phyloP scores from a whole-genome alignment of 495 filamentous ascomycete species.

The Sphaerosporella brunnea region DNA sequence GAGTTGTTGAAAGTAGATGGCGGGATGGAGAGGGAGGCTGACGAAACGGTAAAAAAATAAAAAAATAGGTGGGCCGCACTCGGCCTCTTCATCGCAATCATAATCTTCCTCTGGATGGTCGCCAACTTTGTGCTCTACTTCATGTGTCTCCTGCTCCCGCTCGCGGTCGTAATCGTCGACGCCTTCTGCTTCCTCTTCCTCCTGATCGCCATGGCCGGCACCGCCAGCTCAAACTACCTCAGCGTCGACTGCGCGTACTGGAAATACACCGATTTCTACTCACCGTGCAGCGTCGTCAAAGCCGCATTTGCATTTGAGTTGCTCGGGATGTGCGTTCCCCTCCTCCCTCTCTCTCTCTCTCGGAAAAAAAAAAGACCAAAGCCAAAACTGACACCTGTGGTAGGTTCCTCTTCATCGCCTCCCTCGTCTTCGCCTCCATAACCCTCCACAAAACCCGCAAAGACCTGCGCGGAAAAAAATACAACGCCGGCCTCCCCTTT shows the following conservation, averaged over 20 bases:
- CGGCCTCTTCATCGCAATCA: constrained; percentile 11
- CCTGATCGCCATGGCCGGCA: constrained; percentile 18
- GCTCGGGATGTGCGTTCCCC: constrained; percentile 14
- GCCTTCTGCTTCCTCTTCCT: constrained; percentile 17
- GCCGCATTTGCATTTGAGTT: constrained; percentile 13
- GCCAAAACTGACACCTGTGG: too few relatives aligned
- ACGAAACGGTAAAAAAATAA: too few relatives aligned
- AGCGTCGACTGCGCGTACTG: not conserved
- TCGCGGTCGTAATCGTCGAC: constrained; percentile 19
- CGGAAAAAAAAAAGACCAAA: too few relatives aligned
- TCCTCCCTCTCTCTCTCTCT: not conserved
- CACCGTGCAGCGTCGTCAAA: constrained; percentile 9
- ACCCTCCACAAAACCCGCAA: constrained; percentile 16
- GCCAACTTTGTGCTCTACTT: constrained; percentile 14
- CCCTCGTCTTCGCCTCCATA: constrained; percentile 16
- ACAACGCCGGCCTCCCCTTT: constrained; percentile 3
- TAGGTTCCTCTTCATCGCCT: constrained; percentile 22
- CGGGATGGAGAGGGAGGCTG: too few relatives aligned
- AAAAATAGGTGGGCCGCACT: constrained; percentile 15
- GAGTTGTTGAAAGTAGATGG: not conserved
- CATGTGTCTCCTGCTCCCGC: constrained; percentile 16
- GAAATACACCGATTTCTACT: not conserved
- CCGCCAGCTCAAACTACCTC: constrained; percentile 7
- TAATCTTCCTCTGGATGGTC: constrained; percentile 12
- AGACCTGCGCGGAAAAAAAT: constrained; percentile 17